phyloP scores from a whole-genome alignment of 805 yeast species.

The Candida broadrunensis region DNA sequence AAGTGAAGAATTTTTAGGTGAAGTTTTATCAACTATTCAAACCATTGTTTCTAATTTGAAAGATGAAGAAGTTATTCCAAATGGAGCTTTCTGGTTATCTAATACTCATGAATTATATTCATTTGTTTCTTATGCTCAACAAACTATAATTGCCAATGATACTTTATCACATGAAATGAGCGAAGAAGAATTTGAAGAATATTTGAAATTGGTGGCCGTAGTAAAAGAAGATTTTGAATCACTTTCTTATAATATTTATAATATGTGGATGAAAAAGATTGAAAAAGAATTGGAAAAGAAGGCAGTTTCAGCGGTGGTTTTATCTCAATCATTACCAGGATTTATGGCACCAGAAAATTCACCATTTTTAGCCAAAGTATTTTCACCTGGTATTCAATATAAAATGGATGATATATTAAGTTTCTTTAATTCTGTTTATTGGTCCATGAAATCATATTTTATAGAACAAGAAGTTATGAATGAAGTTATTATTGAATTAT shows the following conservation, averaged over 20 bases:
- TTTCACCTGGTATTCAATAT: conserved; percentile 65
- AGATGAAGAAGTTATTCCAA: conserved; percentile 83
- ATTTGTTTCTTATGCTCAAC: conserved; percentile 90
- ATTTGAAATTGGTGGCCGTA: conserved; percentile 81
- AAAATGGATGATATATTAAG: conserved; percentile 94
- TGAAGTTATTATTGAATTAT: conserved; percentile 77
- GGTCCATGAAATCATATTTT: conserved; percentile 90
- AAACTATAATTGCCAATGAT: conserved; percentile 84
- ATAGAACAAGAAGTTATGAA: conserved; percentile 82
- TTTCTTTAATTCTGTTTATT: conserved; percentile 83
- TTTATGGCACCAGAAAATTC: conserved; percentile 83
- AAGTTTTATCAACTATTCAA: conserved; percentile 83
- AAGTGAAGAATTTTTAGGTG: conserved; percentile 87
- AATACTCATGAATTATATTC: conserved; percentile 94
- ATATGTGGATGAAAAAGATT: conserved; percentile 95
- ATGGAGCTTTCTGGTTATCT: conserved; percentile 97
- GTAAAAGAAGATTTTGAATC: conserved; percentile 94
- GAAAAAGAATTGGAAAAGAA: conserved; percentile 87
- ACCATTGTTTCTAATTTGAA: conserved; percentile 72
- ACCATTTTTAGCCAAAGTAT: conserved; percentile 80
- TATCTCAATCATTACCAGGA: conserved; percentile 94
- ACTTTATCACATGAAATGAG: conserved; percentile 79
- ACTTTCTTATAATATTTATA: conserved; percentile 88
- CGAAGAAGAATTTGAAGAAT: conserved; percentile 85
- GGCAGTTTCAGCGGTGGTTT: conserved; percentile 91